phyloP scores from a whole-genome alignment of 176 grass and related monocot species.

The Areca catechu region DNA sequence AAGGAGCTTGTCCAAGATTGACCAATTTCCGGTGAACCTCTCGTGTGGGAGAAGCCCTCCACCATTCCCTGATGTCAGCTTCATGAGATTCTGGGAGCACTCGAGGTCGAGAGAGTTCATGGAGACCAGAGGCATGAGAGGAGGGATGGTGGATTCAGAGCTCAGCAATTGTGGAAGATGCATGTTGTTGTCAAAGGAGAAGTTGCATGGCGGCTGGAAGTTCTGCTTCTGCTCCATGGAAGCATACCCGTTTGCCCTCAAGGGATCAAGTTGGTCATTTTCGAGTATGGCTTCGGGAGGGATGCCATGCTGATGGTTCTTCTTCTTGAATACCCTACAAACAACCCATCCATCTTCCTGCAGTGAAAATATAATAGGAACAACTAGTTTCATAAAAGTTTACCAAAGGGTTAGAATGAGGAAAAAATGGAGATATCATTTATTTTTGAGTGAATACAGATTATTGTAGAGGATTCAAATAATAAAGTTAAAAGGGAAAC shows the following conservation, averaged over 20 bases:
- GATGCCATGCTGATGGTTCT: slow-evolving; percentile 20
- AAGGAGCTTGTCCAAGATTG: slow-evolving; percentile 17
- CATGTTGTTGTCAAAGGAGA: neutral
- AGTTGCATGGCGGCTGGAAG: slow-evolving; percentile 5
- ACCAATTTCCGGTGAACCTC: slow-evolving; percentile 17
- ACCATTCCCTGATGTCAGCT: neutral
- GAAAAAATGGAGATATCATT: neutral
- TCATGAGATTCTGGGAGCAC: slow-evolving; percentile 15
- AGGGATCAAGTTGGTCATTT: neutral
- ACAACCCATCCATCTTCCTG: slow-evolving; percentile 71
- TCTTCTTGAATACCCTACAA: slow-evolving; percentile 73
- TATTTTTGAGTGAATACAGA: too few species aligned
- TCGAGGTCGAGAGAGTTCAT: slow-evolving; percentile 5
- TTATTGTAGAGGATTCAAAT: too few species aligned
- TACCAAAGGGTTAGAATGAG: neutral
- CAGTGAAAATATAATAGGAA: neutral
- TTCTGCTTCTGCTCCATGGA: neutral
- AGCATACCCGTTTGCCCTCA: neutral
- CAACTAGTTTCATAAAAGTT: neutral
- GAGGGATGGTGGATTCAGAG: slow-evolving; percentile 3
- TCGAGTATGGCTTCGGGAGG: slow-evolving; percentile 1
- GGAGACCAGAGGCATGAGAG: neutral
- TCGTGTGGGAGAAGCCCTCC: slow-evolving; percentile 1
- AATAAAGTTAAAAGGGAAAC: too few species aligned
- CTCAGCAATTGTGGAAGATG: slow-evolving; percentile 14